Conservation (phyloP, 1,284 basidiomycete genomes). For the Entoloma clypeatum region DNA sequence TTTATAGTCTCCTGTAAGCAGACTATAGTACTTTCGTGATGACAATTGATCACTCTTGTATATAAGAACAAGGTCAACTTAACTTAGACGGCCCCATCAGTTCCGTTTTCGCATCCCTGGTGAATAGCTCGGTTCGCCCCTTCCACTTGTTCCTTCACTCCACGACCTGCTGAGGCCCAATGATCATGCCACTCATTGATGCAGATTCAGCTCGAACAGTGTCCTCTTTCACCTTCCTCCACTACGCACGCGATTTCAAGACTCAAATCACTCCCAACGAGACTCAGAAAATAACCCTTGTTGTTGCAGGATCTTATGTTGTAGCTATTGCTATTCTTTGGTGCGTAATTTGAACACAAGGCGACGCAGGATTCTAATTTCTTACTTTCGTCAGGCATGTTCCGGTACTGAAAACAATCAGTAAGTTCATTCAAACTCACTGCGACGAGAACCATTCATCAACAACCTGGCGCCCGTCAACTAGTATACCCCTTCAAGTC, state of each 20-base stretch:
- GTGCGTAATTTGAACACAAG: too few relatives aligned
- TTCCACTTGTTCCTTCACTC: too few relatives aligned
- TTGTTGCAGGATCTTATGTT: conserved; percentile 73
- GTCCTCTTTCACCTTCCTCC: too few relatives aligned
- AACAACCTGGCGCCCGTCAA: conserved; percentile 7
- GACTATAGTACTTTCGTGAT: too few relatives aligned
- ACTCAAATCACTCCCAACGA: conserved; percentile 55
- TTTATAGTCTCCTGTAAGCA: too few relatives aligned
- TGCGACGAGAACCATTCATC: too few relatives aligned
- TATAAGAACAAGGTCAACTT: too few relatives aligned
- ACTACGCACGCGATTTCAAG: conserved; percentile 19
- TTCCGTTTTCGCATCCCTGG: too few relatives aligned
- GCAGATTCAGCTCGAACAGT: too few relatives aligned
- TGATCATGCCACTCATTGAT: conserved; percentile 11
- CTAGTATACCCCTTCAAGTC: conserved; percentile 92
- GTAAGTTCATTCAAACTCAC: conserved; percentile 42
- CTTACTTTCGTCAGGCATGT: conserved; percentile 57
- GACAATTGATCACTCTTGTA: too few relatives aligned
- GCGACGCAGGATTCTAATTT: conserved; percentile 4
- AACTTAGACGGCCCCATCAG: too few relatives aligned
- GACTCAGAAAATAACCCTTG: conserved; percentile 72
- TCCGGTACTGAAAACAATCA: conserved; percentile 65
- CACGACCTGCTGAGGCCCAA: neutral
- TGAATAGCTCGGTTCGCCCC: too few relatives aligned
- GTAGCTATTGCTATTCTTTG: conserved; percentile 71